phyloP scores from a whole-genome alignment of 2,329 filamentous ascomycete genomes.

The Cytospora piceicola region DNA sequence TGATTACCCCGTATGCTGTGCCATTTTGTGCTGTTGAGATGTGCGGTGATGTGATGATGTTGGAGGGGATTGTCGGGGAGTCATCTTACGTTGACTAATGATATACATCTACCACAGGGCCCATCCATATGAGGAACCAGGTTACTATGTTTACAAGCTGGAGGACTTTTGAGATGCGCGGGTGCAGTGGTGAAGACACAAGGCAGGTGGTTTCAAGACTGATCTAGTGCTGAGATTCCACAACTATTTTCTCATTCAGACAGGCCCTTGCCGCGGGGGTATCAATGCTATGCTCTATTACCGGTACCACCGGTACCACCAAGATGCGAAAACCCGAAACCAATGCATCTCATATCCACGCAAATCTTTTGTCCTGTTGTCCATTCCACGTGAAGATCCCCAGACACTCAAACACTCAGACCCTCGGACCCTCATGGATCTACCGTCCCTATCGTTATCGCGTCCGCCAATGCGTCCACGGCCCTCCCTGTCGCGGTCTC shows the following conservation, averaged over 20 bases:
- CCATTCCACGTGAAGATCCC: background rate
- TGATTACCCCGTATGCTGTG: background rate
- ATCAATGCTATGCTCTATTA: conserved; percentile 11
- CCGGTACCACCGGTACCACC: conserved; percentile 1
- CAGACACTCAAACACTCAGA: background rate
- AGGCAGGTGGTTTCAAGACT: background rate
- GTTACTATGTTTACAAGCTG: conserved; percentile 53
- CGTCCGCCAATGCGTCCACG: conserved; percentile 1
- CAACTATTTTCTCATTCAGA: background rate
- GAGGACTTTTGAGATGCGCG: conserved; percentile 49
- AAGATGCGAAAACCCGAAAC: conserved; percentile 8
- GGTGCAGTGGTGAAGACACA: too few relatives aligned
- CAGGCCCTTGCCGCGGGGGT: conserved; percentile 4
- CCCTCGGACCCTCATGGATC: background rate
- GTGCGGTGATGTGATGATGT: background rate
- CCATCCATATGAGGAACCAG: conserved; percentile 58
- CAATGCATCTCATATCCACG: background rate
- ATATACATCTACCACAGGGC: conserved; percentile 40
- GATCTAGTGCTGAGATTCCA: background rate
- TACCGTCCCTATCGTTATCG: conserved; percentile 10
- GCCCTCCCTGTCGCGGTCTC: background rate
- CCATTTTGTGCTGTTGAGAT: background rate
- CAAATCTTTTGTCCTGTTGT: background rate
- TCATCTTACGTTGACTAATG: conserved; percentile 29
- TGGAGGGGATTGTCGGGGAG: background rate